These are phyloP conservation scores for Teratosphaeria pseudoeucalypti DNA, from an alignment of 2,329 filamentous ascomycete species.

Conservation along the genomic window DNA sequence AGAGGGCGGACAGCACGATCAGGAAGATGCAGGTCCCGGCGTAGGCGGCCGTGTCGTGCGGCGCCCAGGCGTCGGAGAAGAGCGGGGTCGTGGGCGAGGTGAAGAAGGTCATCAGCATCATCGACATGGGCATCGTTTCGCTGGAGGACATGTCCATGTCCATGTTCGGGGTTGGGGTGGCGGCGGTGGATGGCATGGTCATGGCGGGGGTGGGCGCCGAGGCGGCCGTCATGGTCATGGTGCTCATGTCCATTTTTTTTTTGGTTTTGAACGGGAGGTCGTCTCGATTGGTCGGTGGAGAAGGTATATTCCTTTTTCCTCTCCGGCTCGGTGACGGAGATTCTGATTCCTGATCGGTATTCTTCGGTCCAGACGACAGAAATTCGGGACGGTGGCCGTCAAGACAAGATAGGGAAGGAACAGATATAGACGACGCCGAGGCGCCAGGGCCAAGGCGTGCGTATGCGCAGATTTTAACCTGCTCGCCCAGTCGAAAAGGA, in stretches of 20 bases:
- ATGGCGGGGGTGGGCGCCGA: constrained; percentile 3
- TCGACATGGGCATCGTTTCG: constrained; percentile 23
- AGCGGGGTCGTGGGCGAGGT: constrained; percentile 50
- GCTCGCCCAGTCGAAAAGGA: too few relatives aligned
- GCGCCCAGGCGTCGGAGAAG: constrained; percentile 62
- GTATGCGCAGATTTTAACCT: background rate
- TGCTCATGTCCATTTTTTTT: background rate
- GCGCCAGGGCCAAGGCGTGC: background rate
- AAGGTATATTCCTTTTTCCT: background rate
- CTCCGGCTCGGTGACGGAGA: background rate
- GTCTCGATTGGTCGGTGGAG: background rate
- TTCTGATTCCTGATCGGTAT: background rate
- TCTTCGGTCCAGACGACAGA: background rate
- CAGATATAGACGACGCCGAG: background rate
- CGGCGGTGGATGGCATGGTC: constrained; percentile 4
- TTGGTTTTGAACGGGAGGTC: background rate
- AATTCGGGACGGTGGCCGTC: too few relatives aligned
- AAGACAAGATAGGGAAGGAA: background rate
- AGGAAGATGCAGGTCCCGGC: constrained; percentile 86
- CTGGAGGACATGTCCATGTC: constrained; percentile 8
- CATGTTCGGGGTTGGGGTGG: background rate
- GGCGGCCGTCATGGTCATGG: background rate
- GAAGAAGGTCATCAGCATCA: constrained; percentile 54
- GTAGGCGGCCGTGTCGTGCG: constrained; percentile 57
- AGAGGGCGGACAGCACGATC: constrained; percentile 56